These are phyloP conservation scores for Suhomyces prunicola DNA, from an alignment of 805 yeast species.

Conservation along the genomic window DNA sequence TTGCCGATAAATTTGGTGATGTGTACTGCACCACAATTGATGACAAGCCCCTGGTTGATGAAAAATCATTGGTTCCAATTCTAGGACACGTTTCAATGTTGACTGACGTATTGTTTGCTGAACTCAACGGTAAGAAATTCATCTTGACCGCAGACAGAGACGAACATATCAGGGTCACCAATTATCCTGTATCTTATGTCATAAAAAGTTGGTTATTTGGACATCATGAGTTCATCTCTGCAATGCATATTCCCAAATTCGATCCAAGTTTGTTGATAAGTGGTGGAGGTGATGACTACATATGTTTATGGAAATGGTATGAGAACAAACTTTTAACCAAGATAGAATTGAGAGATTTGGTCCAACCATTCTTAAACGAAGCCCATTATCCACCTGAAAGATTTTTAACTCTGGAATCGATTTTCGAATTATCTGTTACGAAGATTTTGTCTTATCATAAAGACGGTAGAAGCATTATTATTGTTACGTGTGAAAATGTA, in stretches of 20 bases:
- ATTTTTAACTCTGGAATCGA: constrained; percentile 51
- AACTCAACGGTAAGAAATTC: constrained; percentile 42
- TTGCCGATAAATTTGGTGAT: constrained; percentile 97
- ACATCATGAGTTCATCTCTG: constrained; percentile 78
- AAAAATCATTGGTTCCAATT: constrained; percentile 55
- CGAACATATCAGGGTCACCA: constrained; percentile 86
- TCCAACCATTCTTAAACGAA: constrained; percentile 45
- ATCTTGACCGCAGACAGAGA: constrained; percentile 88
- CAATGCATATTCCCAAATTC: constrained; percentile 55
- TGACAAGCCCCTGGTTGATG: constrained; percentile 35
- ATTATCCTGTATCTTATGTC: constrained; percentile 73
- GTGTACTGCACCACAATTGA: constrained; percentile 62
- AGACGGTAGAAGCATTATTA: constrained; percentile 24
- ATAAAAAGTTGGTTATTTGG: constrained; percentile 85
- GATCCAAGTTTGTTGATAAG: constrained; percentile 55
- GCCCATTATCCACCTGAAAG: constrained; percentile 63
- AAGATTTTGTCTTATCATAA: constrained; percentile 33
- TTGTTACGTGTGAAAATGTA: constrained; percentile 53
- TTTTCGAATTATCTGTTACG: constrained; percentile 53
- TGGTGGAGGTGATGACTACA: constrained; percentile 86
- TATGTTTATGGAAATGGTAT: constrained; percentile 80
- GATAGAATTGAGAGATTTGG: constrained; percentile 44
- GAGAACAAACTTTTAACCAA: constrained; percentile 43
- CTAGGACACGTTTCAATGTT: constrained; percentile 97
- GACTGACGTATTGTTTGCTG: constrained; percentile 60